These are phyloP conservation scores for Penicillium antarcticum DNA, from an alignment of 495 filamentous ascomycete genomes.

Conservation along the genomic window DNA sequence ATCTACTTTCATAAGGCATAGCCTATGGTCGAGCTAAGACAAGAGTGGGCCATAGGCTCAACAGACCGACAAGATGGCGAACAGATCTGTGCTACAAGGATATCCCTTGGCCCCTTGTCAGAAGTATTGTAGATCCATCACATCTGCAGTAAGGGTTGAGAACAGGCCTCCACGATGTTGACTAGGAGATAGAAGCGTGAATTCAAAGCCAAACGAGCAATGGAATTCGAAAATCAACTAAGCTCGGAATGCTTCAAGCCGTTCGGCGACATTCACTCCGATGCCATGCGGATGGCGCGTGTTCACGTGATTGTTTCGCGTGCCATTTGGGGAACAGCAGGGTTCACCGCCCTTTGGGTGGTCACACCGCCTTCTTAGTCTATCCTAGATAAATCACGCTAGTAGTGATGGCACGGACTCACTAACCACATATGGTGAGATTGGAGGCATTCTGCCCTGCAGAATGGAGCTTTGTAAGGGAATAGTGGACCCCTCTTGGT, in stretches of 20 bases:
- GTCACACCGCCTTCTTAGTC: background rate
- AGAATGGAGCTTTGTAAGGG: background rate
- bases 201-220: background rate
- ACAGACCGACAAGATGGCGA: too few species aligned
- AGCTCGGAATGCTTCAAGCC: constrained; percentile 20
- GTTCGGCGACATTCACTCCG: constrained; percentile 8
- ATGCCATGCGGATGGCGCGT: constrained; percentile 17
- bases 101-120: constrained; percentile 5
- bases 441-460: background rate
- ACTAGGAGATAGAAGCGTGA: background rate
- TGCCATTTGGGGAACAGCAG: background rate
- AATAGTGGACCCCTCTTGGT: constrained; percentile 3
- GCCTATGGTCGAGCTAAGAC: too few species aligned
- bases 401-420: background rate
- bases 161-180: background rate
- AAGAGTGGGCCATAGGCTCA: too few species aligned
- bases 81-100: background rate
- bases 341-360: background rate
- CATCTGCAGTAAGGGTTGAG: constrained; percentile 5
- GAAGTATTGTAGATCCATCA: background rate
- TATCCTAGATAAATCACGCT: background rate
- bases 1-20: too few species aligned
- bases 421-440: background rate
- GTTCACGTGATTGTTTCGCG: constrained; percentile 21
- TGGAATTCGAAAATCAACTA: constrained; percentile 8